Evolutionary conservation across 768 basidiomycete species (phyloP), one percentile per base, ranked within the genome.

Genomic region (Vishniacozyma victoriae): DNA sequence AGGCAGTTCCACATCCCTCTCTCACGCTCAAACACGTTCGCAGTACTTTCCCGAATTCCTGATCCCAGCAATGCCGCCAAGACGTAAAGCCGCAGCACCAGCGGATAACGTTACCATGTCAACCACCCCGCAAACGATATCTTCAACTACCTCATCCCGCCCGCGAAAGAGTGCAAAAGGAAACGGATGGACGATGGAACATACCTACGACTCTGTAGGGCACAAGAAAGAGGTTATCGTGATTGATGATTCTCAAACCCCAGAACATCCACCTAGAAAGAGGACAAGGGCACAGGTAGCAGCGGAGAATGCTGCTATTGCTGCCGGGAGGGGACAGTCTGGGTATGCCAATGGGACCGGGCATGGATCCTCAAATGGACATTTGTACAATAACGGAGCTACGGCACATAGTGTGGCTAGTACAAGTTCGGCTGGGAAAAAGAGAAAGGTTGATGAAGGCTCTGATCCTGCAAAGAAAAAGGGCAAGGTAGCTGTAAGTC

Each of bases 131-230:
- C 23, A 44, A 29, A 50, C 48, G n/a, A 27, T 44, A 4, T 20
- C 31, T 13, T 50, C 48, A 4, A 26, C 48, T 9, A 24, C 42
- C 16, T 14, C 42, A 15, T 23, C 6, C 23, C 16, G 48, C 6
- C 37, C 48, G 5, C 12, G 41, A 4, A 35, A 16, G 23, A 23
- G 42, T 5, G 53, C 29, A 0, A 63, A 64, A 26, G 60, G 57
- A 0, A 67, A 64, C 35, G 65, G 65, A 29, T 67, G 62, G 62
- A 64, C 60, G 5, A 60, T 59, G 49, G 65, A 67, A 47, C 62
- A 64, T 35, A 67, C 62, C 2, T 64, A 58, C 33, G 62, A 64
- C 38, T 61, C 59, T 5, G 52, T 55, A 12, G 65, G 65, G 9
- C 50, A 57, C 35, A 50, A 50, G 42, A 64, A 64, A 36, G 65